Conservation (phyloP, 1,284 basidiomycete genomes). For the Malassezia psittaci region DNA sequence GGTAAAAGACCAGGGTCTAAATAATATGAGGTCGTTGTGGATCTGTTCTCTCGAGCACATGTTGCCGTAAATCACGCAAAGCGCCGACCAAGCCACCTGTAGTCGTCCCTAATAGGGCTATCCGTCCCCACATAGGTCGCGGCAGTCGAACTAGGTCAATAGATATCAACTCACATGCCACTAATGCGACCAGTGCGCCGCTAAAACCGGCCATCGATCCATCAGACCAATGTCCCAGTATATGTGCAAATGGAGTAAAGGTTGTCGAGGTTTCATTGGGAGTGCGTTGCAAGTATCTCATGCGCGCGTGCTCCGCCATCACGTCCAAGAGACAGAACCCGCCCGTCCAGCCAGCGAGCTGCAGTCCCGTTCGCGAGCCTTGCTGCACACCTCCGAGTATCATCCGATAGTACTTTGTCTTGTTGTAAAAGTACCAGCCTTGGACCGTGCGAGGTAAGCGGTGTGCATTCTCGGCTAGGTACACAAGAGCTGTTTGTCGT, state of each 20-base stretch:
- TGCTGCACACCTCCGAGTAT: slow-evolving; percentile 31
- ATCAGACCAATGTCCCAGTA: slow-evolving; percentile 35
- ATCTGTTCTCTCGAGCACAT: neutral
- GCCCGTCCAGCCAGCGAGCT: slow-evolving; percentile 29
- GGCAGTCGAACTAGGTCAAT: slow-evolving; percentile 7
- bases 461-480: slow-evolving; percentile 46
- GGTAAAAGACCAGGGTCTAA: neutral
- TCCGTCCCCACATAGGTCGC: slow-evolving; percentile 2
- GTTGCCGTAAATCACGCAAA: slow-evolving; percentile 14
- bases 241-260: slow-evolving; percentile 9
- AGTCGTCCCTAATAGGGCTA: slow-evolving; percentile 9
- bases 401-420: slow-evolving; percentile 46
- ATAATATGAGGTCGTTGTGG: neutral
- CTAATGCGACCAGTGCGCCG: slow-evolving; percentile 20
- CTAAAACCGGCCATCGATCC: slow-evolving; percentile 26
- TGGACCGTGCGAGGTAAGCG: slow-evolving; percentile 42
- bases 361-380: slow-evolving; percentile 25
- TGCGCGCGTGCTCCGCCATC: slow-evolving; percentile 2
- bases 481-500: slow-evolving; percentile 31
- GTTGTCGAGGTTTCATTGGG: neutral
- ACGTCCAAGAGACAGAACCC: slow-evolving; percentile 33
- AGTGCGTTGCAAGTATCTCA: neutral
- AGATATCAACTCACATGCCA: slow-evolving; percentile 20
- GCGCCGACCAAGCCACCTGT: slow-evolving; percentile 12
- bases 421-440: slow-evolving; percentile 48